Percentiles rank a stretch among this genome's conserved stretches.
phyloP scores from a whole-genome alignment of 345 rosid species.

The Alliaria petiolata region DNA sequence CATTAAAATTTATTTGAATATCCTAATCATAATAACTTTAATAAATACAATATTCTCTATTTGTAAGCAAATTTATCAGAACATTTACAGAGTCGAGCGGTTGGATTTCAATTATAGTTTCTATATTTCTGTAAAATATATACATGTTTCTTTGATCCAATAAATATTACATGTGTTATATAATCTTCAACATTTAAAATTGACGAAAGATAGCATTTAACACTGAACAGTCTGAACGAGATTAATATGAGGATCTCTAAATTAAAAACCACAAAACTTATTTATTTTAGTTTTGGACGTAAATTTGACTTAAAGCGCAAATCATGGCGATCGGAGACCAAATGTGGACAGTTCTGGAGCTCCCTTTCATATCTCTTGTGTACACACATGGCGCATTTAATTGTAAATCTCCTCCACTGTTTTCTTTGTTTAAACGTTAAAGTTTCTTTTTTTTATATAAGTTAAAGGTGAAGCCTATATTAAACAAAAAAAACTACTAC shows the following conservation, averaged over 20 bases:
- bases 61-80: neutral
- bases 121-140: neutral
- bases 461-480: neutral
- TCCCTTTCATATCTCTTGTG: neutral
- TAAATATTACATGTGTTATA: neutral
- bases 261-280: neutral
- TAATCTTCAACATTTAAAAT: neutral
- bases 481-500: neutral
- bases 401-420: too few relatives aligned
- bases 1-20: neutral
- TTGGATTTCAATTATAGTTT: neutral
- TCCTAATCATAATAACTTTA: neutral
- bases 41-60: neutral
- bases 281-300: neutral
- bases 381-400: constrained; percentile 22
- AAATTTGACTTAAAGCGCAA: constrained; percentile 18
- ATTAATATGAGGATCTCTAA: neutral
- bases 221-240: neutral
- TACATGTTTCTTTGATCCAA: neutral
- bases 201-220: neutral
- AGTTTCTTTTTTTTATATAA: neutral
- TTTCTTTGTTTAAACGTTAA: neutral
- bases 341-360: constrained; percentile 5
- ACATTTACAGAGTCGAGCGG: neutral
- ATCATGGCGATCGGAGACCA: constrained; percentile 27